A percentile compares a stretch with the other conserved stretches of the same genome.
Evolutionary conservation across 1,139 yeast species (phyloP).

Genomic region (Taiozyma onychis): DNA sequence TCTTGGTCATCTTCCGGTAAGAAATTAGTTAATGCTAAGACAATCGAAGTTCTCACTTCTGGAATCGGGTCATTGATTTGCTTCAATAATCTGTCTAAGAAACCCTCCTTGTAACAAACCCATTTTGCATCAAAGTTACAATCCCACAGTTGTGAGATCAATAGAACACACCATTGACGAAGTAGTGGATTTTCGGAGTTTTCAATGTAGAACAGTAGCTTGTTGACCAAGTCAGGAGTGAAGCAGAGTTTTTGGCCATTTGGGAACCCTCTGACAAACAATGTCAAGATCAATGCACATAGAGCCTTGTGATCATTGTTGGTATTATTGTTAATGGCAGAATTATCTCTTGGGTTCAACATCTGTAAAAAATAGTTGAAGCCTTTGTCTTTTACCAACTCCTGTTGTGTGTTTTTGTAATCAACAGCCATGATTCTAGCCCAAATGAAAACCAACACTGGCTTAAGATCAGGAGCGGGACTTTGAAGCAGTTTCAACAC

Average conservation of each 20-base stretch:
- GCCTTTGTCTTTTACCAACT: constrained; percentile 85
- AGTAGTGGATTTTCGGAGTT: constrained; percentile 78
- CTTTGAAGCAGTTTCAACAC: constrained; percentile 85
- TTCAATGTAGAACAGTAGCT: constrained; percentile 61
- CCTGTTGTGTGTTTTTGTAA: constrained; percentile 84
- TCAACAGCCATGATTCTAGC: constrained; percentile 97
- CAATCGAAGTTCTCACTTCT: constrained; percentile 84
- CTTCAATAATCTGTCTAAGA: constrained; percentile 48
- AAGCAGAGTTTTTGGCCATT: constrained; percentile 79
- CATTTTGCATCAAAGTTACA: constrained; percentile 72
- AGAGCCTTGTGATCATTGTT: constrained; percentile 89
- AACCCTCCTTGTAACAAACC: constrained; percentile 63
- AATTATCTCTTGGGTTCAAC: constrained; percentile 43
- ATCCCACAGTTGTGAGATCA: constrained; percentile 74
- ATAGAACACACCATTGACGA: constrained; percentile 86
- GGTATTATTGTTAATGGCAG: constrained; percentile 38
- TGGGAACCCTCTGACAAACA: constrained; percentile 75
- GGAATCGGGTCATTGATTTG: constrained; percentile 86
- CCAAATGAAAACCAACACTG: constrained; percentile 94
- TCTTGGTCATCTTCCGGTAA: constrained; percentile 45
- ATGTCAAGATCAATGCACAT: constrained; percentile 85
- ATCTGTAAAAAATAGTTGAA: constrained; percentile 82
- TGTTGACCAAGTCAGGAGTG: constrained; percentile 64
- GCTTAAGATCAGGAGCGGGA: constrained; percentile 93
- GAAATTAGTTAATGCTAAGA: constrained; percentile 69